These are phyloP conservation scores for Infundibulicybe gibba DNA, from an alignment of 768 basidiomycete genomes.

Conservation along the genomic window DNA sequence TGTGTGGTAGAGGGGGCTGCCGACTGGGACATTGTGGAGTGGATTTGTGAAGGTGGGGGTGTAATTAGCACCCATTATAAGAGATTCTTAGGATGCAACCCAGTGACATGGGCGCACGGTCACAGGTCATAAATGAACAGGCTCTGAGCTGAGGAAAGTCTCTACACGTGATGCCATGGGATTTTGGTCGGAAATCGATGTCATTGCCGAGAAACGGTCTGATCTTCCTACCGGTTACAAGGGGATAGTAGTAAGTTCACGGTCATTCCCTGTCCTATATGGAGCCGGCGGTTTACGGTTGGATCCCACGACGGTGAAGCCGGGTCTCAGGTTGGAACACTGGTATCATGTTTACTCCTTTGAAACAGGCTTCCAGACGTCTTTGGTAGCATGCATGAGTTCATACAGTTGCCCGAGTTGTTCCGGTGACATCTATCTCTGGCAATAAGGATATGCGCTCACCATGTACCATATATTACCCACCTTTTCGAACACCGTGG, in stretches of 20 bases:
- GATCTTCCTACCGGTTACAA: no score
- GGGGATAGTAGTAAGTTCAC: neutral
- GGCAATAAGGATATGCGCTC: neutral
- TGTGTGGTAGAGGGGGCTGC: constrained; percentile 5
- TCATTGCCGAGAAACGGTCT: no score
- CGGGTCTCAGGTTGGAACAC: neutral
- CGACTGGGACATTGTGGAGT: constrained; percentile 32
- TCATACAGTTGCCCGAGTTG: constrained; percentile 94
- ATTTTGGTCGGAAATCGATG: no score
- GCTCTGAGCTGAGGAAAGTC: no score
- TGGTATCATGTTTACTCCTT: constrained; percentile 17
- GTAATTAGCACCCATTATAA: constrained; percentile 6
- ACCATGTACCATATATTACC: constrained; percentile 4
- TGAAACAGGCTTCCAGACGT: constrained; percentile 71
- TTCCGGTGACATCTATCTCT: constrained; percentile 74
- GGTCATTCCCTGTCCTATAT: no score
- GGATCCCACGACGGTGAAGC: neutral
- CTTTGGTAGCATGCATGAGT: constrained; percentile 88
- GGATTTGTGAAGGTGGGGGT: constrained; percentile 1
- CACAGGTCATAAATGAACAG: no score
- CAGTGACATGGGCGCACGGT: no score
- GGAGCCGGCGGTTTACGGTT: neutral
- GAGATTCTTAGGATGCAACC: neutral
- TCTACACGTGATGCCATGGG: no score
- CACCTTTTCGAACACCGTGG: constrained; percentile 76